Evolutionary conservation across 257 asterid species (phyloP).

Genomic region (Fraxinus cuspidata): DNA sequence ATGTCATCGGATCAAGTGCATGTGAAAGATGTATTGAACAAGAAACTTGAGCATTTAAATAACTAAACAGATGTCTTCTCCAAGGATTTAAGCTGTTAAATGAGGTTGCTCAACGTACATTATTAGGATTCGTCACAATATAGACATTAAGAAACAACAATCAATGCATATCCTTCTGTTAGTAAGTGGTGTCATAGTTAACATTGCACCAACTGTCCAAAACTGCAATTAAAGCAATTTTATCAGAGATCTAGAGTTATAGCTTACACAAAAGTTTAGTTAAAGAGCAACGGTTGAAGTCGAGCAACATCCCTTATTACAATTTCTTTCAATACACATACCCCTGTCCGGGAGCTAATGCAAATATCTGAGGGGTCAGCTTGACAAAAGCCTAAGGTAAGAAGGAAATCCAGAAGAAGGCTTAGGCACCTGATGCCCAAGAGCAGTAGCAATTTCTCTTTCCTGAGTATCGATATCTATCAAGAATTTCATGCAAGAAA

Average conservation of each 20-base stretch:
- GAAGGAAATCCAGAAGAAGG: neutral
- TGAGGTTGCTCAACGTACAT: too few species aligned
- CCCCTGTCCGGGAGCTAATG: neutral
- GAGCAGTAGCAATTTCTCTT: too few species aligned
- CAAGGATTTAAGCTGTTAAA: too few species aligned
- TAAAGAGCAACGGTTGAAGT: neutral
- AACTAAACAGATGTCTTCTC: too few species aligned
- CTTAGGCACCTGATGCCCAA: too few species aligned
- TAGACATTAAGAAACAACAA: too few species aligned
- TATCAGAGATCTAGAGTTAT: neutral
- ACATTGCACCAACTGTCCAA: neutral
- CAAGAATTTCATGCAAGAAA: neutral
- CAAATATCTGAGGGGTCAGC: neutral
- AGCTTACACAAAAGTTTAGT: too few species aligned
- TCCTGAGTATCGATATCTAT: neutral
- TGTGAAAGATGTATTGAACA: too few species aligned
- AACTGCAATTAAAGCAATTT: neutral
- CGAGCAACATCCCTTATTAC: neutral
- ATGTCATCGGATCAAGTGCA: too few species aligned
- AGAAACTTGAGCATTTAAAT: too few species aligned
- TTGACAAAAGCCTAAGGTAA: neutral
- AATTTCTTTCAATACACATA: neutral
- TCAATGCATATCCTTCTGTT: neutral
- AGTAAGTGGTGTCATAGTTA: neutral
- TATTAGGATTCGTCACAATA: too few species aligned